These are phyloP conservation scores for Fusarium sterilihyphosum DNA, from an alignment of 2,329 filamentous ascomycete species.

Conservation along the genomic window DNA sequence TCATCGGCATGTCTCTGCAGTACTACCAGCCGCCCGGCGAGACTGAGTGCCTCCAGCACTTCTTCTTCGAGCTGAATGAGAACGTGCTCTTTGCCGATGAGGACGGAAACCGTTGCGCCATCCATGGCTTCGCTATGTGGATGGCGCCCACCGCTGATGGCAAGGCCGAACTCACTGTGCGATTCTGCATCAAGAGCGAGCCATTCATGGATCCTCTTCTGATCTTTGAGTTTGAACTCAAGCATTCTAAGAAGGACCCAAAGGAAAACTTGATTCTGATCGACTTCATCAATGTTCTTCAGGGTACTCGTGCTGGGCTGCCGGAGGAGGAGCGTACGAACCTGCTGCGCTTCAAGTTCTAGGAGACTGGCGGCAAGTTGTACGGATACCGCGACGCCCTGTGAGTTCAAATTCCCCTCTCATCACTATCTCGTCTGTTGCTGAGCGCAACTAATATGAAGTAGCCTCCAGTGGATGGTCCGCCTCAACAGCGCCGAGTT, in stretches of 20 bases:
- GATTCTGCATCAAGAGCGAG: background rate
- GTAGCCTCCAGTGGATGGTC: conserved; percentile 27
- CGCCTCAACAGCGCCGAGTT: background rate
- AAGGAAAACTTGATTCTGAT: background rate
- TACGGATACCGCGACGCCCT: conserved; percentile 8
- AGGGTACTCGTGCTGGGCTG: background rate
- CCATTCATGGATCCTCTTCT: background rate
- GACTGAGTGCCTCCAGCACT: background rate
- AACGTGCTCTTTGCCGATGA: background rate
- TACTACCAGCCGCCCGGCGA: background rate
- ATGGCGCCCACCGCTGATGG: background rate
- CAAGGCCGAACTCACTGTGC: background rate
- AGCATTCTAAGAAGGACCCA: background rate
- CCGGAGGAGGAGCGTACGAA: background rate
- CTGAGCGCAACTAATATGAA: background rate
- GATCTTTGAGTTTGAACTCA: conserved; percentile 3
- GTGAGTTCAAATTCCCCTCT: background rate
- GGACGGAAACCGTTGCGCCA: background rate
- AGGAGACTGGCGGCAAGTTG: background rate
- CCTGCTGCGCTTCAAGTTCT: conserved; percentile 12
- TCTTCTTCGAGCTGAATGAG: conserved; percentile 2
- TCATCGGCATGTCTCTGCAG: background rate
- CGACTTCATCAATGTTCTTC: conserved; percentile 13
- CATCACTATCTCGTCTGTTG: rapidly evolving
- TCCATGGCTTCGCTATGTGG: conserved; percentile 14